Conservation (phyloP, 352 stramenopile species). For the Blastocystis sp. region DNA sequence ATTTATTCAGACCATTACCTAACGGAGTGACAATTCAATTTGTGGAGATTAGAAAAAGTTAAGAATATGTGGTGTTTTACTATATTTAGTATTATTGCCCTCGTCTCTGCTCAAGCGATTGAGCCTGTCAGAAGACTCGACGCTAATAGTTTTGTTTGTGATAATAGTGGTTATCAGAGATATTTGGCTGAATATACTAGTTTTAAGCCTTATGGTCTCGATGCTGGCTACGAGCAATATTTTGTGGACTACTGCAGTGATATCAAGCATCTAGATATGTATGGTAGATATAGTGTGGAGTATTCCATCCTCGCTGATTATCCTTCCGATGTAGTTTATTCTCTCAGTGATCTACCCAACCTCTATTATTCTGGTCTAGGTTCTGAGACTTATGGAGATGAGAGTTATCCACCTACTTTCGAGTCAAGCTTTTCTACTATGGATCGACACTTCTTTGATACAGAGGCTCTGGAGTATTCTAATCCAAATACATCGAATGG, state of each 20-base stretch:
- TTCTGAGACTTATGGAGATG: neutral
- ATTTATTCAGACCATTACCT: neutral
- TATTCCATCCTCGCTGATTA: neutral
- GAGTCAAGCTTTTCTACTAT: neutral
- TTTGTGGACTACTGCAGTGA: neutral
- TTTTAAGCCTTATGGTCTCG: neutral
- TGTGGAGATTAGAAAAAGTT: neutral
- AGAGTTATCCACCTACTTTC: too few species aligned
- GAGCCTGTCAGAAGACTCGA: neutral
- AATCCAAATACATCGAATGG: neutral
- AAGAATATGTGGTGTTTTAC: neutral
- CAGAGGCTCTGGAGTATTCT: neutral
- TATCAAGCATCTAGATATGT: neutral
- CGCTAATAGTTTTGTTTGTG: neutral
- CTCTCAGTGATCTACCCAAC: neutral
- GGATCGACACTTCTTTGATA: neutral
- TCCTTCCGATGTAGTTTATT: neutral
- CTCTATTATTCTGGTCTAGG: neutral
- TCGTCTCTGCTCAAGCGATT: neutral
- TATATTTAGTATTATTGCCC: neutral
- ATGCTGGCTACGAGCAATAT: neutral
- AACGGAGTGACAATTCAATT: neutral
- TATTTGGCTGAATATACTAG: neutral
- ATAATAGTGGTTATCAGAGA: neutral
- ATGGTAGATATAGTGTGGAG: neutral